Evolutionary conservation across 495 filamentous ascomycete genomes (phyloP).

Genomic region (Beverwykella pulmonaria): DNA sequence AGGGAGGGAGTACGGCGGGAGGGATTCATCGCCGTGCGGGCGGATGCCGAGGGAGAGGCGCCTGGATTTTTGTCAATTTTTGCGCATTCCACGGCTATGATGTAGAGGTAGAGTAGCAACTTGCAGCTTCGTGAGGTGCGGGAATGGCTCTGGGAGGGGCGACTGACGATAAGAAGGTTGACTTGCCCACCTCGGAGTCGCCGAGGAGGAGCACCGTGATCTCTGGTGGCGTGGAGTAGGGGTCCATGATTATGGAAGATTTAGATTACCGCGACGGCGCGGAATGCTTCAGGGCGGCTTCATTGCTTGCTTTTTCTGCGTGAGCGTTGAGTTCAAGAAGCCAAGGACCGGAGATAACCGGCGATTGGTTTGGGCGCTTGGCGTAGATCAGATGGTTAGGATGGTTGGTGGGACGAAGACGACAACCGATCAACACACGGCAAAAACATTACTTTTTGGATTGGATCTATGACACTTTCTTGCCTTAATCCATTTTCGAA

Average conservation of each 20-base stretch:
- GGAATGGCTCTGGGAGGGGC: neutral
- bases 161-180: conserved; percentile 85
- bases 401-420: too few species aligned
- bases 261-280: neutral
- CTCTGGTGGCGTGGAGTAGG: conserved; percentile 29
- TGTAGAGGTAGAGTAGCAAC: neutral
- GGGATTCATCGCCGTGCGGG: conserved; percentile 15
- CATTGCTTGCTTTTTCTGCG: conserved; percentile 17
- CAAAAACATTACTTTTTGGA: too few species aligned
- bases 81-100: neutral
- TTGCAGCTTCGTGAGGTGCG: neutral
- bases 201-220: conserved; percentile 78
- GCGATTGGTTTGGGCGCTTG: neutral
- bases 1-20: conserved; percentile 49
- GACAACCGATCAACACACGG: too few species aligned
- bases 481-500: too few species aligned
- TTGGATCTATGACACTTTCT: too few species aligned
- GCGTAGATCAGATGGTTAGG: neutral
- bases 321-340: neutral
- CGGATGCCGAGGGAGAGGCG: conserved; percentile 44
- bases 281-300: conserved; percentile 11
- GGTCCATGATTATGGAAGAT: conserved; percentile 13
- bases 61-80: conserved; percentile 24
- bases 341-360: neutral
- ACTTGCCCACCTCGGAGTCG: conserved; percentile 80